Base-by-base conservation (phyloP, 2,329 filamentous ascomycete species). In the Arthrobotrys musiformis region DNA sequence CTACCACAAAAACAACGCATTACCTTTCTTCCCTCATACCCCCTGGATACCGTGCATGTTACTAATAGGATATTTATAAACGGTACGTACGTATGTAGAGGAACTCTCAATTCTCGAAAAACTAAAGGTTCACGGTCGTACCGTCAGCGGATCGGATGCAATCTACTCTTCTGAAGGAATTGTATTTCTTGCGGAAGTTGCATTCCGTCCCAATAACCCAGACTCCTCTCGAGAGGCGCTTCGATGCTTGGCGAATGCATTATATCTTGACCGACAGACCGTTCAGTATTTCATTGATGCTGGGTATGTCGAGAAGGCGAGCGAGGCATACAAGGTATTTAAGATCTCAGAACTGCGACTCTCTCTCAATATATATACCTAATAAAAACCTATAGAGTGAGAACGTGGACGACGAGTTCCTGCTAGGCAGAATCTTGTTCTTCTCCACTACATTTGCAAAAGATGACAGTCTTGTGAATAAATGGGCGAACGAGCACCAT, bases 121-220 rank as follows among this genome's bases (percentile, higher is more conserved):
- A 80, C 86, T 97, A 58, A 97, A 97, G 83, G 86, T 94, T 33
- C 88, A 92, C 81, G 91, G 93, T 5, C 90, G 93, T 76, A 90
- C 91, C 80, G 89, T 90, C 6, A 85, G 85, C 30, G 87, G 92
- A 83, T 90, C 93, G 28, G 91, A 91, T 72, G 91, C 93, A 0
- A 94, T 98, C 72, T 97, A 95, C 84, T 91, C 91, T 30, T 24
- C 17, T 26, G 50, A 97, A 92, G 93, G 93, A 13, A 91, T 97
- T 60, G 86, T 88, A 73, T 91, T 89, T 52, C 86, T 98, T 62
- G 90, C 94, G 85, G 92, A 91, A 2, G 92, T 97, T 81, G 87
- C 92, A 60, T 58, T 67, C 15, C 89, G 87, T 78, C 85, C 87
- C 26, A 89, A 88, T 2, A 85, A 85, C 30, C 87, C 87, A 7